Base-by-base conservation (phyloP, 805 yeast genomes). In the Zygotorulaspora florentina region DNA sequence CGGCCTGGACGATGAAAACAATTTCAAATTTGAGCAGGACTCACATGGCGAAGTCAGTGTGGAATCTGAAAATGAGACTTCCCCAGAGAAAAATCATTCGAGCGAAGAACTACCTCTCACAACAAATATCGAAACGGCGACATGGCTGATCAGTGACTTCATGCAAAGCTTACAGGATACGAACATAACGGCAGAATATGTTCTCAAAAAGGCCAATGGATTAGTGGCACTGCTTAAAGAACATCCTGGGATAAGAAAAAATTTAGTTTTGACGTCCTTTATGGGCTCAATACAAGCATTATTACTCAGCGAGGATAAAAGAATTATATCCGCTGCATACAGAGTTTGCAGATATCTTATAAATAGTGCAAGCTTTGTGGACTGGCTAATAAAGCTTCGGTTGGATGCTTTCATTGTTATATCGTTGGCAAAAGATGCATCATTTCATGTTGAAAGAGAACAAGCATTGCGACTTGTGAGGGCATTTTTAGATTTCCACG, bases 401-500 rank as follows among this genome's bases (percentile, higher is more conserved):
- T 59, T 87, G 3, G 87, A 87, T 46, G 72, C 78, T 2, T 79
- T 83, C 50, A 61, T 88, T 5, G 77, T 86, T 1, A 71, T 80
- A 12, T 74, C 95, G 0, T 65, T 91, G 28, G 73, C 85, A 1
- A 80, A 80, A 41, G 83, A 80, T 17, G 67, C 73, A 30, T 62
- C 78, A 2, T 65, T 58, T 46, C 74, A 79, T 18, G 64, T 79
- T 2, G 96, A 90, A 56, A 75, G 89, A 48, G 83, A 80, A 39
- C 88, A 89, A 57, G 93, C 95, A 0, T 57, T 91, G 27, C 85
- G 83, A 55, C 67, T 88, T 20, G 66, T 88, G 0, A 71, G 96
- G 25, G 69, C 74, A 27, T 79, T 85, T 46, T 56, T 85, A 2
- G 81, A 75, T 33, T 68, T 72, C 6, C 63, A 69, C 0, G 70